These are phyloP conservation scores for Scenedesmus sp. DNA, from an alignment of 163 green algal genomes.

Conservation along the genomic window DNA sequence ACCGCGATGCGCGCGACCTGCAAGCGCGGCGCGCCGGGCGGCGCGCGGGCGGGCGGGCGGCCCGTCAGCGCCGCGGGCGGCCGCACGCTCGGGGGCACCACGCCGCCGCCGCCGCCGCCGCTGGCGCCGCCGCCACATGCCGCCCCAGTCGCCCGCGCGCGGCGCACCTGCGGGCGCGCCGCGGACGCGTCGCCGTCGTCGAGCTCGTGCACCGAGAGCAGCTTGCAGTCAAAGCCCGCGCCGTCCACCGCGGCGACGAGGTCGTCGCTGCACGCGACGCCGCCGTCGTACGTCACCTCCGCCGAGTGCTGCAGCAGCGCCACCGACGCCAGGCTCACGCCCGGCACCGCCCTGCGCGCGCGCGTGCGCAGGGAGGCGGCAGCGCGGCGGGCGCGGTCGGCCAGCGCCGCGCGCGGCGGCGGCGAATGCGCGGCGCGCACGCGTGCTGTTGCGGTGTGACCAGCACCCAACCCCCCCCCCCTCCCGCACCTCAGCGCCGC, in stretches of 20 bases:
- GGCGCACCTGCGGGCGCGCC: constrained; percentile 14
- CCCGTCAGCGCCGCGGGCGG: no score
- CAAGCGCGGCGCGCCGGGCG: not conserved
- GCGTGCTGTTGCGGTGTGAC: no score
- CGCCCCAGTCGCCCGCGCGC: no score
- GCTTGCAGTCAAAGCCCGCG: constrained; percentile 76
- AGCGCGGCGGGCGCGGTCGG: not conserved
- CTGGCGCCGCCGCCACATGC: no score
- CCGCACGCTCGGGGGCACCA: no score
- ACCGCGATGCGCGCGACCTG: constrained; percentile 58
- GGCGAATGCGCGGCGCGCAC: no score
- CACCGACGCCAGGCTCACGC: constrained; percentile 65
- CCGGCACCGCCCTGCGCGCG: constrained; percentile 52
- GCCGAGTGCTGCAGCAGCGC: constrained; percentile 76
- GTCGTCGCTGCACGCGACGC: constrained; percentile 15
- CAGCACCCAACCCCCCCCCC: no score
- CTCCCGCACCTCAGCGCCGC: constrained; percentile 64
- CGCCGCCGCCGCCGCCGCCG: not conserved
- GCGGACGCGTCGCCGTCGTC: not conserved
- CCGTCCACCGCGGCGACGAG: constrained; percentile 81
- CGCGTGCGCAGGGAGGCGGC: not conserved
- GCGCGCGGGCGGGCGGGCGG: no score
- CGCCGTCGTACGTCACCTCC: constrained; percentile 51
- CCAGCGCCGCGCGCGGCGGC: no score
- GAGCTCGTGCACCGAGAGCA: constrained; percentile 20